phyloP scores from a whole-genome alignment of 78 protist genomes.

The Polysphondylium violaceum region DNA sequence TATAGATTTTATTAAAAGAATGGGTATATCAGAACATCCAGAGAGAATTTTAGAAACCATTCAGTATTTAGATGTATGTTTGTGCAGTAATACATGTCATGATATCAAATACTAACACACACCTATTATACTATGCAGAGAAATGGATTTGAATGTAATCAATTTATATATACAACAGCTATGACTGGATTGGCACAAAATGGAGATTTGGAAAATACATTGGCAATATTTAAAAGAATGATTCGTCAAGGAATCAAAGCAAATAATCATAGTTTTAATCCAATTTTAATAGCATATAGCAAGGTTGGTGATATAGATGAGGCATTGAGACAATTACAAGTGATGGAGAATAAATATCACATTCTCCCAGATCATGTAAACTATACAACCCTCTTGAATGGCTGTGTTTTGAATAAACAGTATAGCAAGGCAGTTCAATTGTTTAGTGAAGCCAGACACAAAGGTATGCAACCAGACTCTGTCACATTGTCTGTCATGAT shows the following conservation, averaged over 20 bases:
- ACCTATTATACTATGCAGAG: not conserved
- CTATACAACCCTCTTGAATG: constrained; percentile 42
- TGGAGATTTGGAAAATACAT: constrained; percentile 35
- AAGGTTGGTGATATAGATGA: constrained; percentile 21
- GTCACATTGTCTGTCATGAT: constrained; percentile 55
- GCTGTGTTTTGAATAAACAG: constrained; percentile 4
- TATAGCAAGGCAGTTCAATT: constrained; percentile 11
- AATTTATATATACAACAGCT: not conserved
- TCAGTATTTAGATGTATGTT: constrained; percentile 34
- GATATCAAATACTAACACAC: not conserved
- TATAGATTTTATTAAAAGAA: not conserved
- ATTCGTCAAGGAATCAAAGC: constrained; percentile 23
- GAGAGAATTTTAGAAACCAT: constrained; percentile 26
- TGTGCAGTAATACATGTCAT: not conserved
- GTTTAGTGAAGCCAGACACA: constrained; percentile 49
- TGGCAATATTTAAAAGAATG: constrained; percentile 27
- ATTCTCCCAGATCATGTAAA: constrained; percentile 67
- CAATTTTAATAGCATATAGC: constrained; percentile 8
- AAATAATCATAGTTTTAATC: constrained; percentile 16
- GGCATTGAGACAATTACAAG: constrained; percentile 13
- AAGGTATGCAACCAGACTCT: constrained; percentile 74
- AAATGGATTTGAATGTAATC: not conserved
- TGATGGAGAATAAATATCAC: constrained; percentile 20
- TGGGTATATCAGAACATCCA: constrained; percentile 30
- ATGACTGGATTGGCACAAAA: constrained; percentile 18